These are phyloP conservation scores for Fistulina hepatica DNA, from an alignment of 1,284 basidiomycete genomes.

Conservation along the genomic window DNA sequence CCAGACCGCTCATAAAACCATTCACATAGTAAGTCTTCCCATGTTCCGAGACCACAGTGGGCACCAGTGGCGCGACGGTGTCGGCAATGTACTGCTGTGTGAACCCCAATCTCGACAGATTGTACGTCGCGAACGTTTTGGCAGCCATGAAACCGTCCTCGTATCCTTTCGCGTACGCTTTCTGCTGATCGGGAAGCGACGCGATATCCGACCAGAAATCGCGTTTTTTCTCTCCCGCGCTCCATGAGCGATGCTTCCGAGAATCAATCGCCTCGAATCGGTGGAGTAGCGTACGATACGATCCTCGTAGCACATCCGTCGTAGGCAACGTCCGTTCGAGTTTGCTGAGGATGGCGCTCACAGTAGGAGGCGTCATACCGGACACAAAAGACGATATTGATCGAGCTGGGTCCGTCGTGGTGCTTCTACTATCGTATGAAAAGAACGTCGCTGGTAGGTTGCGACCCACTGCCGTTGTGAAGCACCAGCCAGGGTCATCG, in stretches of 20 bases:
- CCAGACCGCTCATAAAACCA: too few species aligned
- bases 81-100: conserved; percentile 51
- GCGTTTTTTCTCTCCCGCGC: conserved; percentile 2
- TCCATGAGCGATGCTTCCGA: too few species aligned
- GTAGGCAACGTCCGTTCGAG: neutral
- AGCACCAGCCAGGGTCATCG: conserved; percentile 57
- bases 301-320: neutral
- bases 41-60: too few species aligned
- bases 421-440: conserved; percentile 29
- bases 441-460: conserved; percentile 49
- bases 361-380: conserved; percentile 1
- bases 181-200: conserved; percentile 17
- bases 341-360: conserved; percentile 1
- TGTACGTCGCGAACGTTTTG: conserved; percentile 45
- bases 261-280: conserved; percentile 9
- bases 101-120: conserved; percentile 55
- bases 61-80: conserved; percentile 30
- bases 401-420: conserved; percentile 10
- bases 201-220: conserved; percentile 10
- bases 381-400: conserved; percentile 6
- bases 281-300: conserved; percentile 3
- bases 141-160: conserved; percentile 54
- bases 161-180: conserved; percentile 38
- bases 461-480: conserved; percentile 45
- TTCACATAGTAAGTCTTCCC: too few species aligned